A percentile compares a stretch with the other conserved stretches of the same genome.
These are phyloP conservation scores for Monosporascus sp. DNA, from an alignment of 2,329 filamentous ascomycete species.

Conservation along the genomic window DNA sequence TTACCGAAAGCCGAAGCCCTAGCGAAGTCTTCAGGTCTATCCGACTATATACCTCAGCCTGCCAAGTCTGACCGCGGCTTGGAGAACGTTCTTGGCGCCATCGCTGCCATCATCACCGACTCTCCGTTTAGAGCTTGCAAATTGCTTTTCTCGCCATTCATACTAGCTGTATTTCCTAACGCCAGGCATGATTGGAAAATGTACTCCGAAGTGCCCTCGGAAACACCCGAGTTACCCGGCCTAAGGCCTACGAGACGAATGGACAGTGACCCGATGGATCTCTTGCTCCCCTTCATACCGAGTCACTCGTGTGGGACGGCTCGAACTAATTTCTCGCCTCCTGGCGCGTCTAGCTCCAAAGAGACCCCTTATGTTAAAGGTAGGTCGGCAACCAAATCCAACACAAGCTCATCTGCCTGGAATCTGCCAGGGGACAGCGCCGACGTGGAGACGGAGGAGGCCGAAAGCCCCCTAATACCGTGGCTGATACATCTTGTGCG, in stretches of 20 bases:
- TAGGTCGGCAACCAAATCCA: conserved; percentile 22
- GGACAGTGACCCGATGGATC: conserved; percentile 54
- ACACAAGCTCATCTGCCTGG: conserved; percentile 18
- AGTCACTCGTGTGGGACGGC: conserved; percentile 29
- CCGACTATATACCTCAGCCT: conserved; percentile 55
- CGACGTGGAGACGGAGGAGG: conserved; percentile 45
- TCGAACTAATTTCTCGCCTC: conserved; percentile 46
- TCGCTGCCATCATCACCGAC: conserved; percentile 69
- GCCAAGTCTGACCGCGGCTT: conserved; percentile 56
- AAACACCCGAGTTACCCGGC: conserved; percentile 48
- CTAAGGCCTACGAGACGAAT: conserved; percentile 40
- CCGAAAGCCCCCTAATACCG: conserved; percentile 66
- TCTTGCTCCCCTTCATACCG: conserved; percentile 54
- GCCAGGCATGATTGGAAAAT: conserved; percentile 46
- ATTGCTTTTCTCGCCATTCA: conserved; percentile 61
- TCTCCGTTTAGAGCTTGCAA: conserved; percentile 75
- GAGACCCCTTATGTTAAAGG: conserved; percentile 28
- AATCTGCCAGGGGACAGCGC: conserved; percentile 20
- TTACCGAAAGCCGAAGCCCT: conserved; percentile 56
- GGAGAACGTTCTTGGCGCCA: conserved; percentile 68
- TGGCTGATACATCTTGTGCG: conserved; percentile 66
- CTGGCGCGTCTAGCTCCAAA: conserved; percentile 38
- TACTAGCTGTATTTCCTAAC: conserved; percentile 64
- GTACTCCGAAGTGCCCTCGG: conserved; percentile 46
- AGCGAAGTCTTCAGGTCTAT: conserved; percentile 48